Base-by-base conservation (phyloP, 306 rosid genomes). In the Spatholobus suberectus region DNA sequence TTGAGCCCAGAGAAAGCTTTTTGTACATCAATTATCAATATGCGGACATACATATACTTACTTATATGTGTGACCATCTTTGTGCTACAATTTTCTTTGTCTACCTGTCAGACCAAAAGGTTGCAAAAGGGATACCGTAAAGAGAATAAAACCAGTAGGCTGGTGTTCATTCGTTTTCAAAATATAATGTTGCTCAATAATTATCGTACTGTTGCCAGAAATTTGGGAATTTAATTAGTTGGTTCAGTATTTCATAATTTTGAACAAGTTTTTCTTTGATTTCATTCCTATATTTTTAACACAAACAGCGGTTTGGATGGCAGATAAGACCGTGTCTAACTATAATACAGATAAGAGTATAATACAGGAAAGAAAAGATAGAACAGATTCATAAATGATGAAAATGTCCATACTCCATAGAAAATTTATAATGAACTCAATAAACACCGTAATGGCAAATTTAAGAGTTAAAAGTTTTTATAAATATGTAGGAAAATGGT, bases 41-140 rank as follows among this genome's bases (percentile, higher is more conserved):
- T 49, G 15, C 15, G 75, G 78, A 67, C 76, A 74, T 44, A 44
- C 58, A 58, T 35, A 26, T 46, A 49, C 62, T 37, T 65, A n/a
- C n/a, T n/a, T n/a, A n/a, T n/a, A 8, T 70, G 24, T 11, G 44
- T 71, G 76, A 63, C 78, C 82, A 70, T 76, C 58, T 38, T 83
- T 84, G 41, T 75, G 77, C 55, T 73, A 75, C 70, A 57, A 35
- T 78, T 83, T 74, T 32, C 68, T 74, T 70, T 81, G 81, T 66
- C 46, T 23, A 43, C 37, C 41, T 73, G 84, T 86, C 88, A 77
- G 83, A 77, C 46, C 62, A 74, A 86, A 81, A 73, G 86, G 82
- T 72, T 26, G 46, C 76, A 79, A 7, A 83, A 77, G 73, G 78
- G 79, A 58, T 73, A 47, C 79, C 87, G 7, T 44, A 59, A 35